Evolutionary conservation across 2,329 filamentous ascomycete species (phyloP).

Genomic region (Pseudocercospora cruenta): DNA sequence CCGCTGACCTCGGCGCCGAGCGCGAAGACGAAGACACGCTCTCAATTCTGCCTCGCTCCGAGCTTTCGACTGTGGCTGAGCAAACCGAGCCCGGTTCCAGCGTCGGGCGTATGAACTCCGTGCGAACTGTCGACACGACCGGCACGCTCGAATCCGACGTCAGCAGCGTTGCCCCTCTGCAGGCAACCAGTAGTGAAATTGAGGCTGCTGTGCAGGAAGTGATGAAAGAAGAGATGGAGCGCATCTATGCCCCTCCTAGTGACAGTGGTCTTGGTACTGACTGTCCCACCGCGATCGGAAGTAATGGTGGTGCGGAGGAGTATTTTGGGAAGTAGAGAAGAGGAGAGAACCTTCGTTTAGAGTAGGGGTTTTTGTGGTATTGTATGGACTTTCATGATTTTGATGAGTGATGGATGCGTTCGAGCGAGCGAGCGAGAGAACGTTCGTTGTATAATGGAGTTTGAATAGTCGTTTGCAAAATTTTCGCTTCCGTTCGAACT

Average conservation of each 20-base stretch:
- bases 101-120: slow-evolving; percentile 1
- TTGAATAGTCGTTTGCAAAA: neutral
- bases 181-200: slow-evolving; percentile 22
- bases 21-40: slow-evolving; percentile 23
- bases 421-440: neutral
- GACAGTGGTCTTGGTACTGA: slow-evolving; percentile 46
- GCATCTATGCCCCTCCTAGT: slow-evolving; percentile 39
- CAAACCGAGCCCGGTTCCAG: slow-evolving; percentile 12
- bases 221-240: slow-evolving; percentile 25
- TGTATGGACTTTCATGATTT: neutral
- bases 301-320: slow-evolving; percentile 22
- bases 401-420: neutral
- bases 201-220: slow-evolving; percentile 25
- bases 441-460: neutral
- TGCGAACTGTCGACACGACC: slow-evolving; percentile 31
- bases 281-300: slow-evolving; percentile 39
- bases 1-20: slow-evolving; percentile 36
- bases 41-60: slow-evolving; percentile 14
- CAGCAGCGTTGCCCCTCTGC: slow-evolving; percentile 21
- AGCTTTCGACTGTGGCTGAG: slow-evolving; percentile 16
- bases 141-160: slow-evolving; percentile 36
- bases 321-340: slow-evolving; percentile 25
- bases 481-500: neutral
- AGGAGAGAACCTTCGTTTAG: neutral
- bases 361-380: neutral